Evolutionary conservation across 495 filamentous ascomycete species (phyloP).

Genomic region (Pyrenopolyporus hunteri): DNA sequence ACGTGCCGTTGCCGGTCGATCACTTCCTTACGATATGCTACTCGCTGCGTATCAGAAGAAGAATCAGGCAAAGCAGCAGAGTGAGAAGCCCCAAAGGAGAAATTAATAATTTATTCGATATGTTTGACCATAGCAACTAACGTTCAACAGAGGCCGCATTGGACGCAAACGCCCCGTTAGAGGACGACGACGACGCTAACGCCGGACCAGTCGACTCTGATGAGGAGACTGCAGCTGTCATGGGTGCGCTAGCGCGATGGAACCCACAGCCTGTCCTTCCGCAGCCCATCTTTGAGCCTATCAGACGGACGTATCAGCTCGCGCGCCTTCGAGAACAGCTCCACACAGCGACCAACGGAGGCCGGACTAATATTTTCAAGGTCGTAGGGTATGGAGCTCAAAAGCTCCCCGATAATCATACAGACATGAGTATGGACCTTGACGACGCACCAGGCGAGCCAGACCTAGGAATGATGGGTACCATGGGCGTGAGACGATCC

Average conservation of each 20-base stretch:
- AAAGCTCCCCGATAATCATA: conserved; percentile 53
- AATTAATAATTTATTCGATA: background rate
- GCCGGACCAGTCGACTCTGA: conserved; percentile 83
- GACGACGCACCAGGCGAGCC: conserved; percentile 56
- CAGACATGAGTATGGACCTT: conserved; percentile 41
- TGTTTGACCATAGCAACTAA: conserved; percentile 34
- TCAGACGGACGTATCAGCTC: conserved; percentile 75
- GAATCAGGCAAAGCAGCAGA: conserved; percentile 97
- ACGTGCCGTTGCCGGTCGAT: conserved; percentile 84
- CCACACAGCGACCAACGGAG: conserved; percentile 69
- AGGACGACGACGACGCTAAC: conserved; percentile 80
- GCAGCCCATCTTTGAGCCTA: conserved; percentile 68
- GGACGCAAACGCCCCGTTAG: conserved; percentile 89
- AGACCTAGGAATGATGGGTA: conserved; percentile 44
- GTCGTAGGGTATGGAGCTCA: conserved; percentile 54
- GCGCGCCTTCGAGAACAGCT: conserved; percentile 91
- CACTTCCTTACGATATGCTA: conserved; percentile 92
- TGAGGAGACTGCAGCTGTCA: conserved; percentile 88
- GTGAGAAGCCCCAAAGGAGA: too few species aligned
- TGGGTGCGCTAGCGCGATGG: conserved; percentile 78
- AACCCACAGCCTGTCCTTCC: conserved; percentile 73
- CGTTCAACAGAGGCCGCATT: conserved; percentile 78
- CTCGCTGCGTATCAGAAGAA: conserved; percentile 96
- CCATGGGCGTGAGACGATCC: conserved; percentile 43
- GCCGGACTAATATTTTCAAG: conserved; percentile 62